Evolutionary conservation across 139 green algal species (phyloP).

Genomic region (Zygnema circumcarinatum): DNA sequence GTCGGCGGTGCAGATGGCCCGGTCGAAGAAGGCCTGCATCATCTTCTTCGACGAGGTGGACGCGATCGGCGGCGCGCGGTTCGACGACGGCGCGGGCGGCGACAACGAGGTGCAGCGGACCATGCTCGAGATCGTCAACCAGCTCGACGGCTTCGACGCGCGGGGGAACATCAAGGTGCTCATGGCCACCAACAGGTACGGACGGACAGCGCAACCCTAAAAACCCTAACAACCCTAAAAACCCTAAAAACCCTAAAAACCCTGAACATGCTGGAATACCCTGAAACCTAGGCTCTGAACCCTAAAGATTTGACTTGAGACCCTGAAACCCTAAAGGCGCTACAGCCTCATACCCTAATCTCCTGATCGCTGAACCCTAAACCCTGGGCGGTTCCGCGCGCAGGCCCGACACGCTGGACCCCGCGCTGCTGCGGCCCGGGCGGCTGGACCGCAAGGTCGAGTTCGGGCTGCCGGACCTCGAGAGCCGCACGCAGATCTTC

Average conservation of each 20-base stretch:
- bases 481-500: constrained; percentile 95
- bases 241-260: too few species aligned
- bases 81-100: constrained; percentile 92
- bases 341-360: background rate
- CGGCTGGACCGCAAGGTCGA: constrained; percentile 97
- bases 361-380: background rate
- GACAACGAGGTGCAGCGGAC: constrained; percentile 99
- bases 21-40: constrained; percentile 97
- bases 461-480: constrained; percentile 96
- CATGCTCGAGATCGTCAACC: constrained; percentile 99
- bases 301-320: too few species aligned
- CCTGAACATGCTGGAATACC: too few species aligned
- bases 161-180: constrained; percentile 98
- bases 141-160: constrained; percentile 98
- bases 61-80: constrained; percentile 95
- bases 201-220: too few species aligned
- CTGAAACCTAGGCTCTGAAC: too few species aligned
- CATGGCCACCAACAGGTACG: constrained; percentile 71
- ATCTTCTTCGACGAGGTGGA: constrained; percentile 99
- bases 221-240: too few species aligned
- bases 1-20: constrained; percentile 81
- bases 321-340: too few species aligned
- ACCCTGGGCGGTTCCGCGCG: too few species aligned
- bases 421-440: constrained; percentile 92
- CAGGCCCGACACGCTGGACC: constrained; percentile 96